Evolutionary conservation across 441 rosid species (phyloP).

Genomic region (Flueggea neowawraea): DNA sequence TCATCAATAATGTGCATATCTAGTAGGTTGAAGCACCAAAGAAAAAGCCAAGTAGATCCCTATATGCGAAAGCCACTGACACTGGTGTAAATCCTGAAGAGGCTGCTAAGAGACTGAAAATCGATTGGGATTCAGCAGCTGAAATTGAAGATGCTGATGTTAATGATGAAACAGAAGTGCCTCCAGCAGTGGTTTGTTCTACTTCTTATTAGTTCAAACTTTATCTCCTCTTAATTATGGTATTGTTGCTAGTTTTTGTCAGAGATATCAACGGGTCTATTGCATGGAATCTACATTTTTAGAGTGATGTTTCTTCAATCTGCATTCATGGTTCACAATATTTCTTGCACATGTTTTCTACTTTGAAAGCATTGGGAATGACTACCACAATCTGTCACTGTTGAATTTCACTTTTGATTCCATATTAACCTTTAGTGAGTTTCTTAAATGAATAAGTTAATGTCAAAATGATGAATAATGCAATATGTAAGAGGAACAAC

Average conservation of each 20-base stretch:
- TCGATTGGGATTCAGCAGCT: slow-evolving; percentile 97
- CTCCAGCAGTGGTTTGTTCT: slow-evolving; percentile 69
- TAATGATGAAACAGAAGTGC: slow-evolving; percentile 61
- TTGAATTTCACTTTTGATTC: background rate
- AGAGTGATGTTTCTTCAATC: too few relatives aligned
- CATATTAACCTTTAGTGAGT: background rate
- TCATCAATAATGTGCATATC: slow-evolving; percentile 12
- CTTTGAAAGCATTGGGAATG: too few relatives aligned
- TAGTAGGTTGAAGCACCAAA: slow-evolving; percentile 59
- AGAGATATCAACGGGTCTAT: too few relatives aligned
- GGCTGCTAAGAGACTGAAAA: slow-evolving; percentile 80
- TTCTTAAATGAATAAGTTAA: background rate
- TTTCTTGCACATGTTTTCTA: too few relatives aligned
- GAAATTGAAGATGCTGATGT: slow-evolving; percentile 62
- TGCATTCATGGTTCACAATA: too few relatives aligned
- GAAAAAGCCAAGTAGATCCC: slow-evolving; percentile 61
- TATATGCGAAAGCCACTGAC: slow-evolving; percentile 84
- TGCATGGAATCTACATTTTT: too few relatives aligned
- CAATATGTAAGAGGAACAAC: background rate
- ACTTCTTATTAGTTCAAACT: background rate
- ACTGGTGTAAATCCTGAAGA: slow-evolving; percentile 75
- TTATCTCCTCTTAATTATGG: background rate
- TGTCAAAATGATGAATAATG: too few relatives aligned
- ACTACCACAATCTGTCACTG: background rate
- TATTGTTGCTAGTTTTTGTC: too few relatives aligned